These are phyloP conservation scores for Leccinum griseonigrum DNA, from an alignment of 1,284 basidiomycete genomes.

Conservation along the genomic window DNA sequence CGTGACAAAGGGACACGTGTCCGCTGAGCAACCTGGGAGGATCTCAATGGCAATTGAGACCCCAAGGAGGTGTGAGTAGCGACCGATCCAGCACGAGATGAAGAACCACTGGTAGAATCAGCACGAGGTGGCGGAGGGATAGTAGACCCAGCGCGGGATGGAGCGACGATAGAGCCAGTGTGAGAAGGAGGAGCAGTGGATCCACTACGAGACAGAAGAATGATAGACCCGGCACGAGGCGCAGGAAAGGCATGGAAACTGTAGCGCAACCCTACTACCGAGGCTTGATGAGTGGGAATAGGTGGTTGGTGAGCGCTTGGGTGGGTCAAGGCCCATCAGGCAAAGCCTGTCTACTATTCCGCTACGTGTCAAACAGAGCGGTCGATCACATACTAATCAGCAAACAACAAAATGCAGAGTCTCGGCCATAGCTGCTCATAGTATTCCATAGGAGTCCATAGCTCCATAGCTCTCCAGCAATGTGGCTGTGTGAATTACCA, in stretches of 20 bases:
- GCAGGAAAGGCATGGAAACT: background rate
- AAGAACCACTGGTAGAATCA: background rate
- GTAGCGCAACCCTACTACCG: background rate
- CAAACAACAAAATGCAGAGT: too few species aligned
- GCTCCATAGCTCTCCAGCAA: too few species aligned
- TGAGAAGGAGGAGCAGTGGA: background rate
- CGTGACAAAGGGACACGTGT: background rate
- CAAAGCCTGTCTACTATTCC: background rate
- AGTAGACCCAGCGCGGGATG: background rate
- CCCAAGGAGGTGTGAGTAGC: background rate
- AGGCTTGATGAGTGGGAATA: background rate
- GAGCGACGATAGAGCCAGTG: too few species aligned
- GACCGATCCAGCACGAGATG: background rate
- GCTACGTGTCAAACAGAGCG: background rate
- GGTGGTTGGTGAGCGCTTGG: background rate
- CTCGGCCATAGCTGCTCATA: too few species aligned
- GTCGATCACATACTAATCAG: background rate
- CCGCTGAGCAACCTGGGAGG: background rate
- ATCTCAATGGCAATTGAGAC: background rate
- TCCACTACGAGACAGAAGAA: background rate
- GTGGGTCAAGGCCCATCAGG: background rate
- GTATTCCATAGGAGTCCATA: too few species aligned
- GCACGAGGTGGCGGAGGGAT: background rate
- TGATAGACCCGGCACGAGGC: background rate
- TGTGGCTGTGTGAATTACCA: too few species aligned